Base-by-base conservation (phyloP, 805 yeast species). In the Candida anglica region DNA sequence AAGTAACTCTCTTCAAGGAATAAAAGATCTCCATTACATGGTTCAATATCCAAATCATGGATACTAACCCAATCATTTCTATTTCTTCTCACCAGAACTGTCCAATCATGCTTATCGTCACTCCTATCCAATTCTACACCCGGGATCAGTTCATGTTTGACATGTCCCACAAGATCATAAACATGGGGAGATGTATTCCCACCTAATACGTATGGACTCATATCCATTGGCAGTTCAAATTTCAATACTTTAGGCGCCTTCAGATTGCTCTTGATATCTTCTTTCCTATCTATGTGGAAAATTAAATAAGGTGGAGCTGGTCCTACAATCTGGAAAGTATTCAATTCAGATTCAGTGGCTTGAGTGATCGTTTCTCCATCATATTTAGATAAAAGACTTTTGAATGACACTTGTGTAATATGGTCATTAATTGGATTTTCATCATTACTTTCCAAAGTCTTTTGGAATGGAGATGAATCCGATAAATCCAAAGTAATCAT, bases 1-100 rank as follows among this genome's bases (percentile, higher is more conserved):
- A 86, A 57, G 53, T 73, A 77, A 21, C 76, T 71, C 44, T 81
- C 85, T 25, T 70, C 66, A 19, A 84, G 52, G 47, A 82, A 79
- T 36, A 86, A 45, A 26, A 82, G 59, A 40, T 81, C 87, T 33
- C 63, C 63, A 24, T 78, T 79, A 15, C 73, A 67, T 10, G 52
- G 51, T 22, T 57, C 64, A 1, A 75, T 68, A 9, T 57, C 48
- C 32, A 76, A 56, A 46, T 82, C 79, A 32, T 73, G 66, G 10
- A 85, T 66, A 40, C 75, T 78, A 4, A 69, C 41, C 93, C 94
- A 86, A 4, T 63, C 56, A 11, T 62, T 46, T 3, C 56, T 47
- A 37, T 73, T 22, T 15, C 37, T 39, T 13, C 40, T 32, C 30
- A 52, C 27, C 30, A 72, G 18, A 71, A 40, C 47, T 71, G 84